phyloP scores from a whole-genome alignment of 345 rosid genomes.

The Combretum micranthum region DNA sequence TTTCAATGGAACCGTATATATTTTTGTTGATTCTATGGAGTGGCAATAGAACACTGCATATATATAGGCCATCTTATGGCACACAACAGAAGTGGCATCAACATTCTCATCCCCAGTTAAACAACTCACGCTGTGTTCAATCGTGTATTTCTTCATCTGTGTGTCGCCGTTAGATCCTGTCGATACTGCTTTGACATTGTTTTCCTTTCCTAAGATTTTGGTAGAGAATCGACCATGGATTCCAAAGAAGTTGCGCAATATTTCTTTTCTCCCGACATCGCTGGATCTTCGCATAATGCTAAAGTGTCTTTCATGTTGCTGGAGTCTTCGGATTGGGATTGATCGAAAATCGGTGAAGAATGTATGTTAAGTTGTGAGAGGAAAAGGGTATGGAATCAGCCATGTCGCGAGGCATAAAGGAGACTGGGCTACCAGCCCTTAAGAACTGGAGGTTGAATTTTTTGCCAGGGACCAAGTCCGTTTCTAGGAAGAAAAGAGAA shows the following conservation, averaged over 20 bases:
- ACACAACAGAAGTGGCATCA: too few relatives aligned
- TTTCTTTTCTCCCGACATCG: too few relatives aligned
- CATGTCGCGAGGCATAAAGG: slow-evolving; percentile 60
- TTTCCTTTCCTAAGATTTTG: too few relatives aligned
- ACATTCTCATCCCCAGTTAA: too few relatives aligned
- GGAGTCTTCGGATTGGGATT: slow-evolving; percentile 58
- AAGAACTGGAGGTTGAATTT: slow-evolving; percentile 54
- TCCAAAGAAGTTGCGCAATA: too few relatives aligned
- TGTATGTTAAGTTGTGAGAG: slow-evolving; percentile 44
- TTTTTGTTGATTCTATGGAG: slow-evolving; percentile 40
- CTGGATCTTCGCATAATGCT: too few relatives aligned
- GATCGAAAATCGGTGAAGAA: slow-evolving; percentile 40
- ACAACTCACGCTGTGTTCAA: too few relatives aligned
- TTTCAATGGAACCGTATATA: too few relatives aligned
- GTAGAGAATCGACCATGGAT: too few relatives aligned
- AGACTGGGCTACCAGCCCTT: slow-evolving; percentile 26
- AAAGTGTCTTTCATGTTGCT: slow-evolving; percentile 50
- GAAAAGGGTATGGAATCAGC: slow-evolving; percentile 63
- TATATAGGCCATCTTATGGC: slow-evolving; percentile 75
- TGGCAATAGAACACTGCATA: slow-evolving; percentile 85
- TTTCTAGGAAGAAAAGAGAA: slow-evolving; percentile 77
- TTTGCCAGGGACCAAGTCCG: slow-evolving; percentile 49
- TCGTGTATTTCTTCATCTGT: too few relatives aligned
- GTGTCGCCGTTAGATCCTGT: too few relatives aligned
- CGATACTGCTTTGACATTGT: too few relatives aligned